These are phyloP conservation scores for Basipetospora chlamydospora DNA, from an alignment of 2,329 filamentous ascomycete genomes.

Conservation along the genomic window DNA sequence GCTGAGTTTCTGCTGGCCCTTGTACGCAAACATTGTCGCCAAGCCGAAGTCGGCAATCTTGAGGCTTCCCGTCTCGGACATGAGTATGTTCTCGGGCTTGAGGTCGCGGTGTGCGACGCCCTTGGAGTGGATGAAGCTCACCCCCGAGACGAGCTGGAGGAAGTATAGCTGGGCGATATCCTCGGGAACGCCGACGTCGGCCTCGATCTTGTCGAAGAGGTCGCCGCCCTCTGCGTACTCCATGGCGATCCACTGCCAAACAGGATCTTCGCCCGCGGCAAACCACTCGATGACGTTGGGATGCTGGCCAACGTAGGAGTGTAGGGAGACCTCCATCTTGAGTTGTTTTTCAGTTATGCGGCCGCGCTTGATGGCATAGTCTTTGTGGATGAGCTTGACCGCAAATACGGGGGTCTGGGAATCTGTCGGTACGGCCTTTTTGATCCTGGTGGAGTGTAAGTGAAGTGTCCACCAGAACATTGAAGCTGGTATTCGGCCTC, in stretches of 20 bases:
- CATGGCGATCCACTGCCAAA: constrained; percentile 98
- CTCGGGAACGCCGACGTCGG: constrained; percentile 84
- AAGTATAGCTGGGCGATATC: constrained; percentile 97
- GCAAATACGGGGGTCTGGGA: constrained; percentile 67
- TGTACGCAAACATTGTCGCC: constrained; percentile 84
- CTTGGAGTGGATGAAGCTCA: constrained; percentile 91
- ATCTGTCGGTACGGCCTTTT: constrained; percentile 72
- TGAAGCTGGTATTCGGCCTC: too few species aligned
- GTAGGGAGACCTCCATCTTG: constrained; percentile 78
- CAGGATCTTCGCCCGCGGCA: constrained; percentile 65
- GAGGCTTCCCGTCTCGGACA: constrained; percentile 70
- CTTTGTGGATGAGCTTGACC: constrained; percentile 97
- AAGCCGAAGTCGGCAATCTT: constrained; percentile 97
- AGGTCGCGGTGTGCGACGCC: constrained; percentile 86
- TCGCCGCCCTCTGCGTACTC: constrained; percentile 91
- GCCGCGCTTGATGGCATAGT: constrained; percentile 79
- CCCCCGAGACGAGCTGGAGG: constrained; percentile 73
- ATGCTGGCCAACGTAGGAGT: constrained; percentile 78
- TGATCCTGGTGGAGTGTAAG: constrained; percentile 46
- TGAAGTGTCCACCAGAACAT: background rate
- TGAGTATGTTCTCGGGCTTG: constrained; percentile 88
- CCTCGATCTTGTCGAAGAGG: constrained; percentile 98
- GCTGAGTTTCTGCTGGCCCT: constrained; percentile 67
- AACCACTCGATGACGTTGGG: constrained; percentile 91
- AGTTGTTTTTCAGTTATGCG: constrained; percentile 82